Evolutionary conservation across 805 yeast species (phyloP).

Genomic region (Hanseniaspora occidentalis): DNA sequence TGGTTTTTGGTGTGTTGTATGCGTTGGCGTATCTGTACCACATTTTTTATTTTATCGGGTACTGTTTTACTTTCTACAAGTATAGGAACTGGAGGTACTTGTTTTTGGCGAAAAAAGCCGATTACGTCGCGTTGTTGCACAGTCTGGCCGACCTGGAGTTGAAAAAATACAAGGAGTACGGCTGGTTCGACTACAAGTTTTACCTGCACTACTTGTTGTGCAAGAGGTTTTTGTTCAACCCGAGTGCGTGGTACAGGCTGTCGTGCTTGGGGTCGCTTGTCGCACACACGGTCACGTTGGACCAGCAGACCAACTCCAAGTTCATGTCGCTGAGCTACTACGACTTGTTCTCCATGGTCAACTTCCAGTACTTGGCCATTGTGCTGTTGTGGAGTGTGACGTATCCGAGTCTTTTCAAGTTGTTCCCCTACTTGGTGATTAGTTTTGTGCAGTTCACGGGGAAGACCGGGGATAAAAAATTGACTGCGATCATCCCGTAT

Average conservation of each 20-base stretch:
- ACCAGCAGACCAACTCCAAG: background rate
- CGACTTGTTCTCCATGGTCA: slow-evolving; percentile 57
- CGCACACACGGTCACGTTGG: background rate
- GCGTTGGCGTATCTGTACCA: slow-evolving; percentile 17
- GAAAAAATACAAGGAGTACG: background rate
- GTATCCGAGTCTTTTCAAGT: slow-evolving; percentile 51
- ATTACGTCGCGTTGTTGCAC: background rate
- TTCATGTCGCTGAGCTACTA: slow-evolving; percentile 21
- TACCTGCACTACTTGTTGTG: background rate
- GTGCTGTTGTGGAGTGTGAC: slow-evolving; percentile 50
- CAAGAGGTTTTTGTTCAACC: background rate
- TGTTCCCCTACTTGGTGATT: slow-evolving; percentile 46
- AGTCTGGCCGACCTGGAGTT: background rate
- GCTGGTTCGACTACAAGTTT: background rate
- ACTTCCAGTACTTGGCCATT: slow-evolving; percentile 55
- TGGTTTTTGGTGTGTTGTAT: slow-evolving; percentile 18
- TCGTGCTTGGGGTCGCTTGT: background rate
- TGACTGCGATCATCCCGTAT: slow-evolving; percentile 41
- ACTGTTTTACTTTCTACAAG: slow-evolving; percentile 15
- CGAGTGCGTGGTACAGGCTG: background rate
- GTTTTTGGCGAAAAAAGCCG: slow-evolving; percentile 15
- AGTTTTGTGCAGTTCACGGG: slow-evolving; percentile 43
- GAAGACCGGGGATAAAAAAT: slow-evolving; percentile 1
- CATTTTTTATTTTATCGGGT: background rate
- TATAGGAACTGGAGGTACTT: slow-evolving; percentile 24